Percentiles rank a stretch among this genome's conserved stretches.
Conservation (phyloP, 1,284 basidiomycete genomes). For the Cutaneotrichosporon sp. region DNA sequence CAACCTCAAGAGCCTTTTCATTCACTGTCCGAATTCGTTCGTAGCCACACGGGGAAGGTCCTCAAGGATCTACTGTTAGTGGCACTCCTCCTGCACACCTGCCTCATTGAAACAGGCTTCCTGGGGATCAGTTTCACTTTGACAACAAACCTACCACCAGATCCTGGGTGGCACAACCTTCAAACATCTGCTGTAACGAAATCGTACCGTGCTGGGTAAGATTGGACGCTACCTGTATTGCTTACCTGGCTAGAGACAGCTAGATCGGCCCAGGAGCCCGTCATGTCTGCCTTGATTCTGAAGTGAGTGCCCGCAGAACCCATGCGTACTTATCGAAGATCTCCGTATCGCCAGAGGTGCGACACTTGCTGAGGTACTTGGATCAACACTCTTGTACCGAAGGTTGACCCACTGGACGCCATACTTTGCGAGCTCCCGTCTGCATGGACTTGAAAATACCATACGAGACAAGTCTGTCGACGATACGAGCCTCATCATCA, state of each 20-base stretch:
- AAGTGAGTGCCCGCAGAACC: not conserved
- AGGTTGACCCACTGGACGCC: slow-evolving; percentile 39
- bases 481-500: slow-evolving; percentile 30
- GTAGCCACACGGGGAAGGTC: slow-evolving; percentile 45
- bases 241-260: slow-evolving; percentile 44
- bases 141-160: slow-evolving; percentile 32
- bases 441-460: slow-evolving; percentile 48
- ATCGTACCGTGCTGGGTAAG: slow-evolving; percentile 46
- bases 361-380: slow-evolving; percentile 48
- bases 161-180: slow-evolving; percentile 43
- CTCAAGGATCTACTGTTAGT: slow-evolving; percentile 34
- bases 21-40: slow-evolving; percentile 49
- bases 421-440: slow-evolving; percentile 45
- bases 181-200: slow-evolving; percentile 49
- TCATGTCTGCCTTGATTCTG: slow-evolving; percentile 43
- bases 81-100: not conserved
- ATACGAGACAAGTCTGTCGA: slow-evolving; percentile 38
- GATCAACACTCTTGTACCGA: slow-evolving; percentile 4
- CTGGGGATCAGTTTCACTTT: slow-evolving; percentile 20
- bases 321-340: slow-evolving; percentile 34
- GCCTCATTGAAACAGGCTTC: slow-evolving; percentile 45
- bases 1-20: not conserved
- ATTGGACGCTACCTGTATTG: not conserved
- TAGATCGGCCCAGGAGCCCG: slow-evolving; percentile 42
- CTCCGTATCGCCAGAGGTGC: slow-evolving; percentile 28